These are phyloP conservation scores for Iris macrosiphon DNA, from an alignment of 106 monocot species.

Conservation along the genomic window DNA sequence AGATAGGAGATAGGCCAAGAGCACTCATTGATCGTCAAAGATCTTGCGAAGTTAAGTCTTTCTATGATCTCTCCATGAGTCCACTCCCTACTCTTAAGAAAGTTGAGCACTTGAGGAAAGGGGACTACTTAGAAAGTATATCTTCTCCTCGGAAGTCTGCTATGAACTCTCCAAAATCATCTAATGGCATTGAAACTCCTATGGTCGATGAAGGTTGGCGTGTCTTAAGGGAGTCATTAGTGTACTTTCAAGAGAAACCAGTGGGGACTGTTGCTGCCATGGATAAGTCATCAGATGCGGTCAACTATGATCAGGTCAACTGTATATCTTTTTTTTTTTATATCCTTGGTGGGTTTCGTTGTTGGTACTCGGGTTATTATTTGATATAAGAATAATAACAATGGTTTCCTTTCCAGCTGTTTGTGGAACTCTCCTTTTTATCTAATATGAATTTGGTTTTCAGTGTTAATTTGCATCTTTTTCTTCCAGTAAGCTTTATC, in stretches of 20 bases:
- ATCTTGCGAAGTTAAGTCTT: slow-evolving; percentile 10
- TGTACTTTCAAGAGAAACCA: slow-evolving; percentile 28
- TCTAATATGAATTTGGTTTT: no score
- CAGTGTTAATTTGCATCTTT: no score
- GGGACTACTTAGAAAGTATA: neutral
- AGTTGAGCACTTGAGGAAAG: slow-evolving; percentile 3
- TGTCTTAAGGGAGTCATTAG: slow-evolving; percentile 24
- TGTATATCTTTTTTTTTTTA: neutral
- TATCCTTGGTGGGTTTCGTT: no score
- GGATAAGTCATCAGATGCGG: slow-evolving; percentile 35
- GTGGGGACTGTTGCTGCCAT: slow-evolving; percentile 60
- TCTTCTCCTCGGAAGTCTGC: slow-evolving; percentile 9
- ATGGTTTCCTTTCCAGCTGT: no score
- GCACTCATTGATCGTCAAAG: slow-evolving; percentile 16
- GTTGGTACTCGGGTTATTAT: no score
- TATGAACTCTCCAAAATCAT: no score
- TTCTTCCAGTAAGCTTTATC: no score
- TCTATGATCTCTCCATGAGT: slow-evolving; percentile 3
- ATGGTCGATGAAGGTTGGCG: slow-evolving; percentile 32
- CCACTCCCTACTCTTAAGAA: neutral
- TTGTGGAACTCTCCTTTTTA: no score
- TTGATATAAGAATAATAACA: no score
- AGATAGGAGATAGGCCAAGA: no score
- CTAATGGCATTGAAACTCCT: slow-evolving; percentile 2
- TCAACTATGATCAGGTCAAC: slow-evolving; percentile 54